Evolutionary conservation across 2,329 filamentous ascomycete genomes (phyloP), one percentile per base, ranked within the genome.

Genomic region (Neofusicoccum laricinum): DNA sequence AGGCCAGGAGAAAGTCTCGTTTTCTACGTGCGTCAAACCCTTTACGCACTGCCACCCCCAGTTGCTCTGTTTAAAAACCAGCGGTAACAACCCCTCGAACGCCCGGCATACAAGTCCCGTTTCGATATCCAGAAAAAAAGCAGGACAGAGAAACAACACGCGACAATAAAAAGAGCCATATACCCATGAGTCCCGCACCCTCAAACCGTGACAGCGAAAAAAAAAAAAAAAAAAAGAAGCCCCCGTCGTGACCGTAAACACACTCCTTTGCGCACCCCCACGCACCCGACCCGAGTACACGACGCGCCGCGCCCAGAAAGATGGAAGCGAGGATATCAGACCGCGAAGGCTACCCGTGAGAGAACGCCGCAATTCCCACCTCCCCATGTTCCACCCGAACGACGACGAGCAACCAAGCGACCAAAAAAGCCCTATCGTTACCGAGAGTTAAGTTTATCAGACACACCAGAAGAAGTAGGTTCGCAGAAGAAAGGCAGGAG

Each of bases 361-460:
- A 38, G 4, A 46, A 59, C 55, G 41, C 55, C 55, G 41, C 55
- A 41, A 34, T 46, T 30, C 25, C 55, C 55, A 25, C 41, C 30
- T 36, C 41, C 41, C 55, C 55, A 40, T 53, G 50, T 30, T 30
- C 25, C 25, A 30, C 50, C 50, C 32, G 50, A 61, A n/a, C 21
- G 30, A 50, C 32, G 34, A 45, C 25, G 14, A 62, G 34, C 58
- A 49, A 61, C 45, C 57, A 30, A 41, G 21, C 36, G n/a, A 19
- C 30, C 38, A 51, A 32, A 32, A 38, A 45, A 30, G 53, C 58
- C 46, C 25, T 40, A 40, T 41, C 58, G 45, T 49, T 51, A 41
- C 45, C 48, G 32, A 59, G 55, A 59, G 55, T 17, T 59, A 59
- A 59, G 25, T 45, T 46, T 59, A 59, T 59, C 55, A 38, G 25